Base-by-base conservation (phyloP, 306 rosid genomes). In the Luffa acutangula region DNA sequence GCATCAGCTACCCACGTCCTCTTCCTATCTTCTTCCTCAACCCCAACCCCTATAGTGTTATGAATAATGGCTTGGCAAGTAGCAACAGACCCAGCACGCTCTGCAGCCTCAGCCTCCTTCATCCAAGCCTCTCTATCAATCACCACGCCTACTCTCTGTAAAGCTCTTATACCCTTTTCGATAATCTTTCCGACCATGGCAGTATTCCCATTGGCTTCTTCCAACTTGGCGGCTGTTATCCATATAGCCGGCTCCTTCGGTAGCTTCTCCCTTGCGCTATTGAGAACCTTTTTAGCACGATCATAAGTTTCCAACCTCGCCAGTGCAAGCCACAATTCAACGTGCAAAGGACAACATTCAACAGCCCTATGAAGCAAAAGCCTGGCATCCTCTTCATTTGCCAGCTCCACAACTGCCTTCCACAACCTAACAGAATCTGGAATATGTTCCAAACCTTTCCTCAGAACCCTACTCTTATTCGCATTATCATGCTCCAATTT, bases 1-100 rank as follows among this genome's bases (percentile, higher is more conserved):
- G 98, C 98, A 89, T 93, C 98, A 2, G 97, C 98, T 78, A 93
- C 97, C 97, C 98, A 93, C 41, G 97, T 93, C 82, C 97, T 89
- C 88, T 93, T 93, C 86, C 97, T 86, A 85, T 93, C 98, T 83
- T 93, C 98, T 80, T 93, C 97, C 81, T 93, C 97, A 82, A 93
- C 98, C 42, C 97, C 95, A 83, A 91, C 84, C 73, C 95, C 95
- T 70, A 91, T 90, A 0, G 97, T 93, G 77, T 89, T 89, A 43
- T 62, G 85, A 63, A 91, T 86, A 64, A 93, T 89, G 9, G 93
- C 97, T 83, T 88, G 93, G 69, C 98, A 93, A 54, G 98, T 91
- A 41, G 66, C 94, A 52, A 93, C 94, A 0, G 93, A 93, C 13
- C 93, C 94, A 14, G 93, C 97, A 45, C 97, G 93, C 75, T 93